A percentile compares a stretch with the other conserved stretches of the same genome.
phyloP scores from a whole-genome alignment of 371 early-diverging fungal genomes.

The Batkoa obscura region DNA sequence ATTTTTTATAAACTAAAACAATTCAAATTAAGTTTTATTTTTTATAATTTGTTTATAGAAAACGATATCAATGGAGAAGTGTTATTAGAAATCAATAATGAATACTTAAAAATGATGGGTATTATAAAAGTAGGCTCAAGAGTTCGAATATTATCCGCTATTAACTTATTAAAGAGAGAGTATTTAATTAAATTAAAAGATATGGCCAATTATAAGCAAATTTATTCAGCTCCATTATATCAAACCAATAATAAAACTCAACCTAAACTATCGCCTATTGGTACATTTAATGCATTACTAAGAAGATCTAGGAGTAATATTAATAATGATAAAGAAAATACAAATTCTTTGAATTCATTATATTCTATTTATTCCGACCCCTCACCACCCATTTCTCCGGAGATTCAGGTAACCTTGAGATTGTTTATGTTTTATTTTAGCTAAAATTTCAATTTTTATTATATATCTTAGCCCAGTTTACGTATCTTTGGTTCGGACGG shows the following conservation, averaged over 20 bases:
- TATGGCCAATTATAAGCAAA: background rate
- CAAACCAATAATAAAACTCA: background rate
- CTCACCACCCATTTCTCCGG: background rate
- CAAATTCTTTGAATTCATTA: background rate
- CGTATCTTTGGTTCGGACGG: constrained; percentile 45
- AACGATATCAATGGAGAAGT: constrained; percentile 61
- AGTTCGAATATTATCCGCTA: constrained; percentile 49
- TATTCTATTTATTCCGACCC: background rate
- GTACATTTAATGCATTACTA: background rate
- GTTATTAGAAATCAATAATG: constrained; percentile 62
- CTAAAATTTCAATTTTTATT: background rate
- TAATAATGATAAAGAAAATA: background rate
- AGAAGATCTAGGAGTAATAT: background rate
- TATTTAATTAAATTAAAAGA: background rate
- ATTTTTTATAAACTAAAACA: background rate
- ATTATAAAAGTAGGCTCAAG: constrained; percentile 69
- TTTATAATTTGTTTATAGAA: constrained; percentile 14
- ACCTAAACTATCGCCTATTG: background rate
- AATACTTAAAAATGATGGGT: constrained; percentile 59
- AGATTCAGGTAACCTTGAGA: background rate
- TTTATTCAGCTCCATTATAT: background rate
- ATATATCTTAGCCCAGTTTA: constrained; percentile 29
- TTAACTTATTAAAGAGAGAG: constrained; percentile 37
- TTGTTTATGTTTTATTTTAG: background rate
- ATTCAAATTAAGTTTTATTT: background rate